Evolutionary conservation across 164 flowering plant genomes (phyloP), one percentile per base, ranked within the genome.

Genomic region (Vitis riparia): DNA sequence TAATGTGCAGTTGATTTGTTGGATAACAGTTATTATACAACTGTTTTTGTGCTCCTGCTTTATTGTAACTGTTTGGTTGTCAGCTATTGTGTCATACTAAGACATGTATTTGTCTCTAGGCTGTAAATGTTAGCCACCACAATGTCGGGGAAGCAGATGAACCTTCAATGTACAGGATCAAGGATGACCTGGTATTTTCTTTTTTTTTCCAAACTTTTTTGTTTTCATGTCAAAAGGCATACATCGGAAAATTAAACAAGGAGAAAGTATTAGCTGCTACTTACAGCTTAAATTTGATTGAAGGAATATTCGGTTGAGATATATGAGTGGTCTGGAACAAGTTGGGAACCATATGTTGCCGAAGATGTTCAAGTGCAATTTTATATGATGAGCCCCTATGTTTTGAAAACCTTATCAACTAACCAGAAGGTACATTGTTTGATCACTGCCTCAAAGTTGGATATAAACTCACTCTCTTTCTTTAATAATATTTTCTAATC

Each of bases 351-450:
- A 67, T 93, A 92, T 83, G 88, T 91, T 6, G 80, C 97, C 10
- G 76, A 92, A 77, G 99, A 93, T 77, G 97, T 93, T 65, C 98
- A 93, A 85, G 84, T 96, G 56, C 99, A 93, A 79, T 96, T 96
- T 75, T 96, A 88, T 85, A 93, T 93, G 99, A 96, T 96, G 99
- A 96, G 98, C 73, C 97, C 99, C 58, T 96, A 96, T 81, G 97
- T 93, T 51, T 70, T 96, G 88, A 93, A 92, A 79, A 91, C 81
- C 30, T 76, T 96, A 69, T 84, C 92, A n/a, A 86, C 89, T 37
- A 81, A 92, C 75, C 51, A 82, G 73, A 92, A 92, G 97, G 99
- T 92, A 79, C 12, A 30, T 47, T 44, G 44, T 48, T 14, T 52
- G 12, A 49, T 14, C 30, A n/a, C 56, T 29, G 49, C 16, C 11